A percentile compares a stretch with the other conserved stretches of the same genome.
These are phyloP conservation scores for Paraphaeosphaeria minitans DNA, from an alignment of 2,329 filamentous ascomycete genomes.

Conservation along the genomic window DNA sequence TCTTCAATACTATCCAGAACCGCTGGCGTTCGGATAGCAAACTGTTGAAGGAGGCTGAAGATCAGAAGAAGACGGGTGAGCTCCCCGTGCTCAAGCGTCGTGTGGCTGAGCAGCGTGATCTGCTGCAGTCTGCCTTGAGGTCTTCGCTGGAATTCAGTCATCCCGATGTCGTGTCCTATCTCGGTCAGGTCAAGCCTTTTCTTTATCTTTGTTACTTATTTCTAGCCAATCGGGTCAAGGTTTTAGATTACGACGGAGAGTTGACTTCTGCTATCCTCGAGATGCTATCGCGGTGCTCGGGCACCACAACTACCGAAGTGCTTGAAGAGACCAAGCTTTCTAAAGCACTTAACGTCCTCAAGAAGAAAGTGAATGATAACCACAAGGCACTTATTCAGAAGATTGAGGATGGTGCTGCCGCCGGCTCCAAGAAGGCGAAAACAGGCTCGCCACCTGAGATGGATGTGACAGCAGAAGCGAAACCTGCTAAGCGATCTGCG, in stretches of 20 bases:
- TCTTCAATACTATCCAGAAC: conserved; percentile 64
- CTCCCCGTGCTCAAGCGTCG: conserved; percentile 61
- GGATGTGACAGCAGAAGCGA: conserved; percentile 30
- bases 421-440: conserved; percentile 48
- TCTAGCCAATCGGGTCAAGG: conserved; percentile 54
- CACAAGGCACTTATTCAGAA: conserved; percentile 65
- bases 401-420: conserved; percentile 55
- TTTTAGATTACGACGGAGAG: conserved; percentile 51
- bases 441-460: conserved; percentile 32
- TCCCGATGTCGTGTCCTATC: conserved; percentile 50
- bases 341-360: conserved; percentile 66
- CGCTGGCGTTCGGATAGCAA: conserved; percentile 64
- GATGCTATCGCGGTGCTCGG: conserved; percentile 63
- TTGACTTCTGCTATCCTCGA: conserved; percentile 52
- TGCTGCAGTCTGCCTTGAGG: conserved; percentile 59
- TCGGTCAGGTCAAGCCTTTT: conserved; percentile 48
- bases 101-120: conserved; percentile 62
- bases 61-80: conserved; percentile 60
- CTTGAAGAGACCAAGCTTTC: conserved; percentile 69
- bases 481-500: conserved; percentile 39
- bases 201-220: conserved; percentile 56
- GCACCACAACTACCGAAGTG: conserved; percentile 64
- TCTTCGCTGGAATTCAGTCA: conserved; percentile 54
- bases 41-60: conserved; percentile 62
- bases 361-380: conserved; percentile 68